These are phyloP conservation scores for Globisporangium middletonii DNA, from an alignment of 352 stramenopile species.

Conservation along the genomic window DNA sequence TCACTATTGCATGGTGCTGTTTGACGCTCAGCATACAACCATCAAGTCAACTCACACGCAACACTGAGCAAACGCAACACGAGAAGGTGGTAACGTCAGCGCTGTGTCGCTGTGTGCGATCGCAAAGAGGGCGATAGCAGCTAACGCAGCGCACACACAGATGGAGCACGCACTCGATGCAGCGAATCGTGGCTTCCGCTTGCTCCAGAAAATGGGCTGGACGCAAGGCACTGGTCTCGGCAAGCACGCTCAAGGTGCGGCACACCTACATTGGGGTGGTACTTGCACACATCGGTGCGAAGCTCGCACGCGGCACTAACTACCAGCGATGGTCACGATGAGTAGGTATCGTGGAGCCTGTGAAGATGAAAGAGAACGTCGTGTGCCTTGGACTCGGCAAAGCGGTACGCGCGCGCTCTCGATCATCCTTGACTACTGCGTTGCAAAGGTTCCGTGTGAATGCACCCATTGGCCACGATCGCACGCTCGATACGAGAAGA, in stretches of 20 bases:
- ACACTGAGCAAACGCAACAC: no score
- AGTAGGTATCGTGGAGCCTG: constrained; percentile 46
- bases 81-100: no score
- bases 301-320: not conserved
- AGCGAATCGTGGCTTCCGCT: constrained; percentile 48
- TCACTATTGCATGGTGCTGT: no score
- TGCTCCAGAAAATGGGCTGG: constrained; percentile 68
- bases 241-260: constrained; percentile 34
- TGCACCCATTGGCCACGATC: not conserved
- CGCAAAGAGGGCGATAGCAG: no score
- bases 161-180: constrained; percentile 24
- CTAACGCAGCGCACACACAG: not conserved
- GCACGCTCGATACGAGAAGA: not conserved
- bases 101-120: no score
- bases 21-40: no score
- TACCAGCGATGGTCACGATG: not conserved
- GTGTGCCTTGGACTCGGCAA: constrained; percentile 58
- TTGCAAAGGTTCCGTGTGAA: no score
- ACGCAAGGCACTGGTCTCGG: constrained; percentile 40
- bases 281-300: not conserved
- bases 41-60: no score
- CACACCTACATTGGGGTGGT: no score
- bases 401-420: constrained; percentile 14
- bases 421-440: not conserved
- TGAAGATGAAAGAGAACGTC: constrained; percentile 60